Base-by-base conservation (phyloP, 331 rosid species). In the Pyrus hybrid region DNA sequence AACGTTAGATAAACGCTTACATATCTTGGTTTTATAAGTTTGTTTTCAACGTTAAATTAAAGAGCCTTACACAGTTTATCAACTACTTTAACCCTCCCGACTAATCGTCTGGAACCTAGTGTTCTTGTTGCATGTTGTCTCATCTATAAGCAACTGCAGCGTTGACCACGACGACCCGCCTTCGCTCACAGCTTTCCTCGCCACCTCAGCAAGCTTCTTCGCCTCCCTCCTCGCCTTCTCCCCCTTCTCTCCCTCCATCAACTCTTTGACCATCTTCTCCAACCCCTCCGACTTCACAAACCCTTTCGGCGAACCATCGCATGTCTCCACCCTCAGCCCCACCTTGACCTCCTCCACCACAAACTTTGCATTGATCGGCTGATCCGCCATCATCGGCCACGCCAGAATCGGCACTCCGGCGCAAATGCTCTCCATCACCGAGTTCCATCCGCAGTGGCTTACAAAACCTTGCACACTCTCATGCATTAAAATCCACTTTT, bases 371-470 rank as follows among this genome's bases (percentile, higher is more conserved):
- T 88, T 88, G 67, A 85, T 1, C 4, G 26, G 79, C 64, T 89
- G 93, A 1, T 89, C 91, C 17, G 91, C 93, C 89, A 78, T 70
- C 64, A 83, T 33, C 0, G 93, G 91, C 86, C 83, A 89, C 1
- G 86, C 88, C 20, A 86, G 79, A 21, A 89, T 79, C 5, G 93
- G 91, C 7, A 86, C 89, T 62, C 80, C 88, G 0, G 84, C 81
- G 20, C 86, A 83, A 4, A 89, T 54, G 35, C 89, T 78, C 83
- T 89, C 89, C 69, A 81, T 1, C 65, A 85, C 88, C 4, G 91
- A 85, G 70, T 88, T 88, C 93, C 91, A 88, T 22, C 90, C 89
- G 28, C 91, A 88, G 20, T 86, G 89, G 16, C 93, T 89, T 12
- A 89, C 11, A 63, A 86, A 86, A 72, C 91, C 88, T 18, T 75